Conservation (phyloP, 495 filamentous ascomycete species). For the Sabuloglossum arenarium region DNA sequence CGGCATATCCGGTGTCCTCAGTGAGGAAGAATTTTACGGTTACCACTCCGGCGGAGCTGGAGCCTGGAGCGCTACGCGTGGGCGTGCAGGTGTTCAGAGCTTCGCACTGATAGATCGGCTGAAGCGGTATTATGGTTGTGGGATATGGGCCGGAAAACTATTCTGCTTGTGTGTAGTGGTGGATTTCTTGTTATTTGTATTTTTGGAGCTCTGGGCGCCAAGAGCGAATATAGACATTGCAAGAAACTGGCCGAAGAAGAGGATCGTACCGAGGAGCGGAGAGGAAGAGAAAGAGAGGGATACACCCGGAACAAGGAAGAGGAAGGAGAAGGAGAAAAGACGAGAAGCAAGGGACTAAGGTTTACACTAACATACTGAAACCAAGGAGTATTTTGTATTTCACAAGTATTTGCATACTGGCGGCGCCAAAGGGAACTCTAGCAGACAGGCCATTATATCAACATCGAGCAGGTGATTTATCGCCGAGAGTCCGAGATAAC, state of each 20-base stretch:
- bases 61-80: constrained; percentile 44
- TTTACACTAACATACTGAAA: not conserved
- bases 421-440: not conserved
- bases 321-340: constrained; percentile 1
- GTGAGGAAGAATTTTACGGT: constrained; percentile 73
- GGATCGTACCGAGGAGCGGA: not conserved
- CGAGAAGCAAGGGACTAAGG: not conserved
- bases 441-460: not conserved
- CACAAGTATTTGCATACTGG: not conserved
- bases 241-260: constrained; percentile 75
- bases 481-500: not conserved
- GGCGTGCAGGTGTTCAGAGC: constrained; percentile 51
- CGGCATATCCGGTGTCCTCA: constrained; percentile 66
- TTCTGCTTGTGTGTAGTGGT: constrained; percentile 90
- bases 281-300: not conserved
- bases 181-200: constrained; percentile 73
- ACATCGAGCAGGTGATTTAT: not conserved
- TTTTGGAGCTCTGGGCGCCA: constrained; percentile 74
- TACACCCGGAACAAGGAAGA: not conserved
- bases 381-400: not conserved
- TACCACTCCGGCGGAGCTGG: constrained; percentile 36
- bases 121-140: constrained; percentile 96
- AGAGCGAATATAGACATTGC: constrained; percentile 71
- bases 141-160: constrained; percentile 96
- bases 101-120: constrained; percentile 85